Evolutionary conservation across 2,329 filamentous ascomycete species (phyloP).

Genomic region (Emergomyces orientalis): DNA sequence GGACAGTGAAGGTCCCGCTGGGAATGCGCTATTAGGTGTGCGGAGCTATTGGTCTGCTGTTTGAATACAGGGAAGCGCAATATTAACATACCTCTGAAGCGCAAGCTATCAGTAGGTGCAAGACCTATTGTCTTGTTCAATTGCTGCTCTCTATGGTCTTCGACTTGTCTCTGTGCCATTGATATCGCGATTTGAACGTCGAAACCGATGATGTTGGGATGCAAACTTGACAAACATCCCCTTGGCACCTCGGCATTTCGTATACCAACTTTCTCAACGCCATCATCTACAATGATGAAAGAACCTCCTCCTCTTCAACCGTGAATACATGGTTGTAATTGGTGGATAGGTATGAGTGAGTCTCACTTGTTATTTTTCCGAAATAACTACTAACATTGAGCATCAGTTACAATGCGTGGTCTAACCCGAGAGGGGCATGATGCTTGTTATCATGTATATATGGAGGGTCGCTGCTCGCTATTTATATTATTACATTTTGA

Average conservation of each 20-base stretch:
- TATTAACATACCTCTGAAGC: neutral
- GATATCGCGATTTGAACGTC: neutral
- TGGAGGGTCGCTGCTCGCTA: neutral
- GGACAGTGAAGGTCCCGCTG: neutral
- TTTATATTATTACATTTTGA: neutral
- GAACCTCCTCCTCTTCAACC: neutral
- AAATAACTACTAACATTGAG: neutral
- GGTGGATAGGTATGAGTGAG: neutral
- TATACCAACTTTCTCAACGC: too few relatives aligned
- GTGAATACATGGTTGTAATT: neutral
- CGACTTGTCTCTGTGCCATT: neutral
- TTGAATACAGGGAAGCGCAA: neutral
- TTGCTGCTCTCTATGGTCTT: neutral
- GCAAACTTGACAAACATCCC: conserved; percentile 7
- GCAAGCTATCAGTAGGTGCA: neutral
- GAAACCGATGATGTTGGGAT: neutral
- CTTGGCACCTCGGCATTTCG: too few relatives aligned
- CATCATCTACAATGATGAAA: neutral
- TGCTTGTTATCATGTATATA: too few relatives aligned
- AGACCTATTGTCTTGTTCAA: neutral
- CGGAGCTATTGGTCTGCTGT: neutral
- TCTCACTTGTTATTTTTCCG: neutral
- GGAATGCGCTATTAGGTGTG: too few relatives aligned
- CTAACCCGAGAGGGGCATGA: neutral
- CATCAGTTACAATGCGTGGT: neutral